These are phyloP conservation scores for Talaromyces sp. DNA, from an alignment of 2,329 filamentous ascomycete genomes.

Conservation along the genomic window DNA sequence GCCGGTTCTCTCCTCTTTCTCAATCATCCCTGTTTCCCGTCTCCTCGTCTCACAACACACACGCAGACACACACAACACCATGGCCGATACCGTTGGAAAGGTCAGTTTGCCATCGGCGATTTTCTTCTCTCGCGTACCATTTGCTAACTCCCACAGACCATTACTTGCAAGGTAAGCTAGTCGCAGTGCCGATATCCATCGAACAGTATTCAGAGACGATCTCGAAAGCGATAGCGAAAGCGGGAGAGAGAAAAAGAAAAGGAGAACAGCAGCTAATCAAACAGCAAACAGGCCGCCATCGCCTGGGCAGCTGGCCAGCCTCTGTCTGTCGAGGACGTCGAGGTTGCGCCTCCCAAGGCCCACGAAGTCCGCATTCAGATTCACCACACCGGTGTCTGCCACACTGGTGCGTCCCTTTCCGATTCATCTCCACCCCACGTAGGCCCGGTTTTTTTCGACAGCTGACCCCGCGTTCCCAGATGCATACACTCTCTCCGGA, in stretches of 20 bases:
- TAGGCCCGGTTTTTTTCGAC: background rate
- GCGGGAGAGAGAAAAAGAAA: no score
- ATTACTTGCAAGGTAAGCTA: constrained; percentile 74
- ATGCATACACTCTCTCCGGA: constrained; percentile 90
- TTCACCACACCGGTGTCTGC: constrained; percentile 97
- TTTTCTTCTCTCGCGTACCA: no score
- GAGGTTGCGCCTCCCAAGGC: constrained; percentile 86
- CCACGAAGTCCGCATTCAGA: constrained; percentile 93
- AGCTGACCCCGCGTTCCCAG: constrained; percentile 35
- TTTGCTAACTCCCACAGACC: constrained; percentile 51
- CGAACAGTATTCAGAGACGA: background rate
- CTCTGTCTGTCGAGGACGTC: constrained; percentile 82
- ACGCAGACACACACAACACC: constrained; percentile 16
- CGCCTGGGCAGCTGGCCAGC: constrained; percentile 93
- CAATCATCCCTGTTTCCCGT: background rate
- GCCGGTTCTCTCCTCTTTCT: background rate
- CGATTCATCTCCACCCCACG: background rate
- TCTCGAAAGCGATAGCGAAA: no score
- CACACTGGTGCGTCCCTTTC: constrained; percentile 67
- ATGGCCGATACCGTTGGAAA: constrained; percentile 56
- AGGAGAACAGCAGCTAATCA: constrained; percentile 9
- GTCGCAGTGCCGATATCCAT: background rate
- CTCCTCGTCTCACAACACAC: background rate
- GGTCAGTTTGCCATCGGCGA: constrained; percentile 28
- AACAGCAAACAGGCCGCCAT: constrained; percentile 66